Evolutionary conservation across 2,329 filamentous ascomycete genomes (phyloP).

Genomic region (Fusarium tanahbumbuense): DNA sequence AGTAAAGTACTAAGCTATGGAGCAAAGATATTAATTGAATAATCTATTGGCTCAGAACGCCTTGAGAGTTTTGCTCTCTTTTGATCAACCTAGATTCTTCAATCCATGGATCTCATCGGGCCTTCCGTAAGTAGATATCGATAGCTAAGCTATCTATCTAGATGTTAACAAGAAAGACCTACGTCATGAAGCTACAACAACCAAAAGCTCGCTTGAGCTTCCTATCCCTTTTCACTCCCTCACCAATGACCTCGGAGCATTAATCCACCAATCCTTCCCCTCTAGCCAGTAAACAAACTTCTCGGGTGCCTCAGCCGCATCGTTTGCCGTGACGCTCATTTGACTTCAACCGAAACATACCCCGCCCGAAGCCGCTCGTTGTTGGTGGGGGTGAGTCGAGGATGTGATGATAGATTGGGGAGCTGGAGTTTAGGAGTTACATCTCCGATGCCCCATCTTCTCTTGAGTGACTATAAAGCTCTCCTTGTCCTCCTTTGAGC

Average conservation of each 20-base stretch:
- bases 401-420: constrained; percentile 17
- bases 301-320: constrained; percentile 4
- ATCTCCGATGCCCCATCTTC: constrained; percentile 21
- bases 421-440: constrained; percentile 40
- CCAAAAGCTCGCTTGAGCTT: not conserved
- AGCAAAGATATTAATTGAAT: not conserved
- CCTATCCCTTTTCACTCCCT: not conserved
- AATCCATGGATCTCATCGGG: not conserved
- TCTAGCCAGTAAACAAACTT: constrained; percentile 1
- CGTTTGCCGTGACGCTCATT: constrained; percentile 3
- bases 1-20: not conserved
- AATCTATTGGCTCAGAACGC: too few species aligned
- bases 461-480: constrained; percentile 17
- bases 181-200: constrained; percentile 30
- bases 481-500: not conserved
- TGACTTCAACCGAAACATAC: constrained; percentile 17
- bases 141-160: not conserved
- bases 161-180: not conserved
- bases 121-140: not conserved
- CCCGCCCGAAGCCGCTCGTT: constrained; percentile 30
- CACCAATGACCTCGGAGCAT: not conserved
- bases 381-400: constrained; percentile 28
- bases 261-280: constrained; percentile 1
- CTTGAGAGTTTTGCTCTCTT: not conserved
- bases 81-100: not conserved